A percentile compares a stretch with the other conserved stretches of the same genome.
These are phyloP conservation scores for Uncinocarpus reesii DNA, from an alignment of 2,329 filamentous ascomycete genomes.

Conservation along the genomic window DNA sequence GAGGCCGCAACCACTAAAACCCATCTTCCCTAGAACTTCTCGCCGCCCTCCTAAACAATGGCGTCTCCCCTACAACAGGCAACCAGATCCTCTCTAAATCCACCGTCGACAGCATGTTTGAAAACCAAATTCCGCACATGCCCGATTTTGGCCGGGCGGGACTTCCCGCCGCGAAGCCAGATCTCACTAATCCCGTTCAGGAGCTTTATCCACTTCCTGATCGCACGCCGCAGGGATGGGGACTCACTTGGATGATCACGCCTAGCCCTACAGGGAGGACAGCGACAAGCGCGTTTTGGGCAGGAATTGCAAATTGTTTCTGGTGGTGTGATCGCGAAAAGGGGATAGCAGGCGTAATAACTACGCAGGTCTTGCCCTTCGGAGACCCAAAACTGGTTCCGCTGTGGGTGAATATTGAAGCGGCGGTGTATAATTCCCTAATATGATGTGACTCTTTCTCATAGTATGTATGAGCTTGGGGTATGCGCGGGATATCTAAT, in stretches of 20 bases:
- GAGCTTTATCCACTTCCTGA: slow-evolving; percentile 31
- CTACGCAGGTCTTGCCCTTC: slow-evolving; percentile 45
- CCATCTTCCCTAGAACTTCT: slow-evolving; percentile 42
- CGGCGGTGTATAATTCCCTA: slow-evolving; percentile 26
- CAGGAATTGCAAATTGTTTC: slow-evolving; percentile 50
- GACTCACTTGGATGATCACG: slow-evolving; percentile 49
- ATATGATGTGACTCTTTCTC: background rate
- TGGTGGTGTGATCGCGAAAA: slow-evolving; percentile 55
- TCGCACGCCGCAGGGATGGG: slow-evolving; percentile 54
- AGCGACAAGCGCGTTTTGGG: slow-evolving; percentile 45
- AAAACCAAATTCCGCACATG: slow-evolving; percentile 50
- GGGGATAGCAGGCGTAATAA: slow-evolving; percentile 46
- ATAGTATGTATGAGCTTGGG: background rate
- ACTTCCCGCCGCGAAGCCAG: slow-evolving; percentile 41
- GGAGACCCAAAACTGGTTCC: slow-evolving; percentile 34
- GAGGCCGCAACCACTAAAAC: too few species aligned
- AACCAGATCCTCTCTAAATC: slow-evolving; percentile 44
- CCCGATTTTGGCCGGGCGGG: slow-evolving; percentile 43
- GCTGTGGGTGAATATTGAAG: slow-evolving; percentile 31
- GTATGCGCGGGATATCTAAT: background rate
- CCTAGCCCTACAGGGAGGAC: slow-evolving; percentile 45
- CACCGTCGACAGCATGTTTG: slow-evolving; percentile 55
- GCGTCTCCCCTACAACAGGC: slow-evolving; percentile 49
- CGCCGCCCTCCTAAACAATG: slow-evolving; percentile 53
- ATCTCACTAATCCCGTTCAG: slow-evolving; percentile 28